phyloP scores from a whole-genome alignment of 306 rosid genomes.

The Prosopis cineraria region DNA sequence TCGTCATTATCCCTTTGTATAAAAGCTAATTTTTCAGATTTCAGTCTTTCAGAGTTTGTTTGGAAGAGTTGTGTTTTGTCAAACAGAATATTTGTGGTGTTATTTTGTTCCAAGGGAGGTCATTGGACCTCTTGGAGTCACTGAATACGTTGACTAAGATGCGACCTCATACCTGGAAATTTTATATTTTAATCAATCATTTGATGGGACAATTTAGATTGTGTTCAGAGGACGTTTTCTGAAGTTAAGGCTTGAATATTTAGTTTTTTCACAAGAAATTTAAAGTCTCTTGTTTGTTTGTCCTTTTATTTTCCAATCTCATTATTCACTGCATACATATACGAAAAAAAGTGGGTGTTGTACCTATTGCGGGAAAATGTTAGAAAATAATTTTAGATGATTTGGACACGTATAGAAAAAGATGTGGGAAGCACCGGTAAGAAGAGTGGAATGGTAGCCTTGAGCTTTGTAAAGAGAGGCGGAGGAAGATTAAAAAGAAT shows the following conservation, averaged over 20 bases:
- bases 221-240: background rate
- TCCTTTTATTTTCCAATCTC: background rate
- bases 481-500: too few relatives aligned
- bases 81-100: background rate
- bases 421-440: too few relatives aligned
- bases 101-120: background rate
- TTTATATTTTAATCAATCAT: background rate
- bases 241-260: background rate
- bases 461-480: too few relatives aligned
- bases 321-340: too few relatives aligned
- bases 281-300: background rate
- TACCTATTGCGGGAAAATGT: too few relatives aligned
- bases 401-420: too few relatives aligned
- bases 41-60: background rate
- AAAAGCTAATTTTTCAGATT: background rate
- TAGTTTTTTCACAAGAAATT: background rate
- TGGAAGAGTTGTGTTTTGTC: background rate
- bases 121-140: background rate
- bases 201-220: background rate
- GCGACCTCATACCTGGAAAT: background rate
- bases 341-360: too few relatives aligned
- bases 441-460: too few relatives aligned
- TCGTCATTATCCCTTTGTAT: background rate
- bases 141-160: background rate
- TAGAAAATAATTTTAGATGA: too few relatives aligned